Percentiles rank a stretch among this genome's conserved stretches.
Evolutionary conservation across 306 rosid species (phyloP).

Genomic region (Crotalaria pallida): DNA sequence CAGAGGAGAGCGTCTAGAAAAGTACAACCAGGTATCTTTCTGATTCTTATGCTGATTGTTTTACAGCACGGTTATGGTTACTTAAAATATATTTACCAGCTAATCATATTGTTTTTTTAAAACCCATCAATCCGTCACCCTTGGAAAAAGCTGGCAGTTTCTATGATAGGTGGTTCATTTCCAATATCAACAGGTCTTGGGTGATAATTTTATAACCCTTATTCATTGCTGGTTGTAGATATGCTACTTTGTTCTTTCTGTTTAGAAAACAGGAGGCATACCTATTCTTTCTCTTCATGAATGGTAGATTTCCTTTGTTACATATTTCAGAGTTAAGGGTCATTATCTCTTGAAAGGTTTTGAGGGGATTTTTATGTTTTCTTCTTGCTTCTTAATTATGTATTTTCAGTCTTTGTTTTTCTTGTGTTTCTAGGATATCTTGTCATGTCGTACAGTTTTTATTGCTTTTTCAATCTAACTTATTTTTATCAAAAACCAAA

Average conservation of each 20-base stretch:
- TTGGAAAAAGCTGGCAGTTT: background rate
- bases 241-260: background rate
- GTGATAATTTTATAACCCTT: background rate
- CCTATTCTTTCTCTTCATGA: background rate
- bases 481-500: background rate
- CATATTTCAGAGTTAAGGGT: background rate
- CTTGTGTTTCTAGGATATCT: background rate
- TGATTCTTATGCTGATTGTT: constrained; percentile 12
- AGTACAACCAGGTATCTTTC: constrained; percentile 82
- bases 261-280: background rate
- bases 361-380: background rate
- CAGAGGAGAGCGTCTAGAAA: constrained; percentile 93
- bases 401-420: background rate
- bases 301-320: background rate
- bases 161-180: background rate
- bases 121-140: background rate
- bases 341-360: background rate
- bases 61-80: constrained; percentile 4
- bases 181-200: background rate
- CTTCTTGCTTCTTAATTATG: background rate
- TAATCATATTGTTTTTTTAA: background rate
- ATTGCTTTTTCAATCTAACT: background rate
- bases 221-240: background rate
- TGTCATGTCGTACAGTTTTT: background rate
- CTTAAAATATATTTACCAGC: background rate